Evolutionary conservation across 108 stramenopile species (phyloP), one percentile per base, ranked within the genome.

Genomic region (Seminavis robusta): DNA sequence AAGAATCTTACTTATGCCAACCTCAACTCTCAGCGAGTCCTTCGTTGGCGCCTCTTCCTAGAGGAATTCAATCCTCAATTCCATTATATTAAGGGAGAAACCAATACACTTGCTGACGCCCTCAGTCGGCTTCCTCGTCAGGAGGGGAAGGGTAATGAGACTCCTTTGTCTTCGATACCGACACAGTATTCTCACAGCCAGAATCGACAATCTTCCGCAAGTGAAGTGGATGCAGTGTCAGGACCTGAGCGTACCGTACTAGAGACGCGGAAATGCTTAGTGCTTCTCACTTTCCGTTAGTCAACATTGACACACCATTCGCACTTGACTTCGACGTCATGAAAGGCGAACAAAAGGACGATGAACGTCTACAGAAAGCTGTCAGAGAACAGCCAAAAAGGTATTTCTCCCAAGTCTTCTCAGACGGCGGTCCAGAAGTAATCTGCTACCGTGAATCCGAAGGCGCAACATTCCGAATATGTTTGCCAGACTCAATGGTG

Each of bases 131-230:
- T 64, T 9, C 15, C 29, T n/a, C 9, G 23, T 24, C 31, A 2
- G 3, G 32, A 46, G 30, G 69, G 73, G 73, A n/a, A n/a, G n/a
- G n/a, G n/a, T n/a, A n/a, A 17, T 79, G 78, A 73, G 43, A 59
- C 43, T 45, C 74, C 27, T 43, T 67, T 20, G 16, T 79, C 3
- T 68, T 71, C 42, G 69, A 67, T n/a, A 60, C 59, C 49, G 51
- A 56, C 1, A 61, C 65, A 5, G 55, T 47, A 39, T 65, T 73
- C 0, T 32, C n/a, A n/a, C n/a, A n/a, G n/a, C n/a, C n/a, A n/a
- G n/a, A n/a, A n/a, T n/a, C n/a, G n/a, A n/a, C n/a, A n/a, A n/a
- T n/a, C n/a, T n/a, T n/a, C n/a, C n/a, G n/a, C n/a, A n/a, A n/a
- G n/a, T n/a, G n/a, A n/a, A n/a, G n/a, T n/a, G n/a, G n/a, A n/a